Evolutionary conservation across 139 green algal genomes (phyloP), one percentile per base, ranked within the genome.

Genomic region (Spirogloea muscicola): DNA sequence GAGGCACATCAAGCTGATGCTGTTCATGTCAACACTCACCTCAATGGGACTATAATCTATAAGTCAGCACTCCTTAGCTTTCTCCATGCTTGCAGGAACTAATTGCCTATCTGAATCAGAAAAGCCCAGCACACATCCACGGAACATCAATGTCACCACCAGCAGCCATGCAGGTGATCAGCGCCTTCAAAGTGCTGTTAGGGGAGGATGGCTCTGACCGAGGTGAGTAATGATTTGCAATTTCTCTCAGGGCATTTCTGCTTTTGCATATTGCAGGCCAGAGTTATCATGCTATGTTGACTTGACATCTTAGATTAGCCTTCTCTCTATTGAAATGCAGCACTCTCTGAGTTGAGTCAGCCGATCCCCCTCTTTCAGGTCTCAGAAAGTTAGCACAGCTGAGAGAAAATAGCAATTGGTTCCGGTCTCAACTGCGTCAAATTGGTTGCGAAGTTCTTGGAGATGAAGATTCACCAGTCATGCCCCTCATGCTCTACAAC

Each of bases 401-500:
- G 82, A 84, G 88, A 40, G 85, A 91, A 74, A 98, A 97, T 76
- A 72, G 86, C 39, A 97, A 97, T 87, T 98, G 93, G 84, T 90
- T 98, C 62, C 87, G 94, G 37, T 49, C 39, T 48, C 67, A 85
- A 59, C 85, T 98, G 46, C 62, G 88, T 57, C 59, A 85, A 1
- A 84, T 94, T 65, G 94, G 94, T 18, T 85, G 91, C 49, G 87
- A 95, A 49, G 92, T 97, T 65, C 87, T 98, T 49, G 94, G 94
- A 27, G 87, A 96, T 64, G 90, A 87, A 81, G 90, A 97, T 87
- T 97, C 91, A 0, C 94, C 95, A 3, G 88, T 99, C 46, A 96
- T 98, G 86, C 95, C 95, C 52, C 76, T 99, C 79, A 99, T 99
- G 95, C 77, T 97, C 18, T 98, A 96, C 86, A 83, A 93, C 57